Conservation (phyloP, 495 filamentous ascomycete genomes). For the Aspergillus sclerotiicarbonarius region DNA sequence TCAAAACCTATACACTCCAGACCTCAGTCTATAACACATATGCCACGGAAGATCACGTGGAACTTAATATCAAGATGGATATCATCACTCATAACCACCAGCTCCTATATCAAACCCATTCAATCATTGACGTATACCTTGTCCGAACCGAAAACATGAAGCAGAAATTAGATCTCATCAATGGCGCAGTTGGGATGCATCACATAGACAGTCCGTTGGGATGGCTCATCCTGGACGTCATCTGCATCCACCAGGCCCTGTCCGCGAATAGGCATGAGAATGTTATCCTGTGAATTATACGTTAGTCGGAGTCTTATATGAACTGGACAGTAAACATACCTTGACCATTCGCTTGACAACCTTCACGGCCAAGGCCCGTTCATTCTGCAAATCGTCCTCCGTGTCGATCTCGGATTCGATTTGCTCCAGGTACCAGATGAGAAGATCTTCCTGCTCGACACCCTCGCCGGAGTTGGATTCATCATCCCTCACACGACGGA, state of each 20-base stretch:
- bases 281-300: constrained; percentile 66
- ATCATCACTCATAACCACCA: constrained; percentile 19
- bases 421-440: constrained; percentile 93
- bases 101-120: constrained; percentile 4
- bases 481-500: constrained; percentile 77
- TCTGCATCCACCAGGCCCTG: constrained; percentile 66
- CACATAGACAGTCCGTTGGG: constrained; percentile 72
- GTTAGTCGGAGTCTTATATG: constrained; percentile 8
- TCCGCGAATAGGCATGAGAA: constrained; percentile 88
- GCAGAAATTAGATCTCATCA: constrained; percentile 56
- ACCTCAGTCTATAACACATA: constrained; percentile 15
- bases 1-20: constrained; percentile 12
- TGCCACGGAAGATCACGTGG: background rate
- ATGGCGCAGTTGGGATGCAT: constrained; percentile 92
- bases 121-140: constrained; percentile 1
- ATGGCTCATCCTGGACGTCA: constrained; percentile 37
- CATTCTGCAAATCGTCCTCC: constrained; percentile 74
- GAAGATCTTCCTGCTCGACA: constrained; percentile 80
- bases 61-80: constrained; percentile 9
- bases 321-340: constrained; percentile 53
- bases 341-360: constrained; percentile 95
- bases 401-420: constrained; percentile 78
- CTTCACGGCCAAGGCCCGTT: constrained; percentile 76
- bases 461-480: constrained; percentile 72
- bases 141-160: constrained; percentile 1